Base-by-base conservation (phyloP, 2,329 filamentous ascomycete genomes). In the Rhexocercosporidium sp. region DNA sequence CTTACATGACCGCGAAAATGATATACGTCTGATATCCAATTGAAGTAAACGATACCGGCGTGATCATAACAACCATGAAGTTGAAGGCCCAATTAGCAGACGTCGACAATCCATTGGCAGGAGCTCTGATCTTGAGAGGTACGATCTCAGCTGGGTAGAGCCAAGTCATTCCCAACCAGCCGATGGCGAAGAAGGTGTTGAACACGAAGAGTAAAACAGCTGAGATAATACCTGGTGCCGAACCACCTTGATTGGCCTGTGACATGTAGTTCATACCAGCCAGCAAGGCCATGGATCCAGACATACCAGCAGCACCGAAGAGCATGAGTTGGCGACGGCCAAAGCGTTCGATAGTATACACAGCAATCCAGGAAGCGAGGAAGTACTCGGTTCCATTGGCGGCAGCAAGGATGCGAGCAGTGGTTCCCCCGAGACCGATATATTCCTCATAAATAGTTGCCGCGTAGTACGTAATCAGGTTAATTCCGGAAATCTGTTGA, bases 321-420 rank as follows among this genome's bases (percentile, higher is more conserved):
- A 93, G 79, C 89, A 94, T 93, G 69, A 93, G 84, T 74, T 86
- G 86, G 18, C 91, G 85, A 34, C 91, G 88, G 14, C 90, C 90
- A 3, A 90, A 86, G 1, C 86, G 84, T 77, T 84, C 82, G 62
- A 84, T 83, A 1, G 79, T 77, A 20, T 78, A 77, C 4, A 81
- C 71, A 0, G 79, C 79, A 9, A 81, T 73, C 31, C 77, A 78
- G 0, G 79, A 80, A 2, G 79, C 79, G 9, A 81, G 62, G 66
- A 81, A 81, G 66, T 81, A 82, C 57, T 80, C 78, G 1, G 79
- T 81, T 77, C 83, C 83, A 69, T 84, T 84, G 64, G 83, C 81
- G 0, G 88, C 86, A 16, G 84, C 86, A 18, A 85, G 73, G 31
- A 88, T 85, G 0, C 88, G 78, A 0, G 88, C 82, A 0, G 83